Percentiles rank a stretch among this genome's conserved stretches.
These are phyloP conservation scores for Boletus rubescentipes DNA, from an alignment of 768 basidiomycete species.

Conservation along the genomic window DNA sequence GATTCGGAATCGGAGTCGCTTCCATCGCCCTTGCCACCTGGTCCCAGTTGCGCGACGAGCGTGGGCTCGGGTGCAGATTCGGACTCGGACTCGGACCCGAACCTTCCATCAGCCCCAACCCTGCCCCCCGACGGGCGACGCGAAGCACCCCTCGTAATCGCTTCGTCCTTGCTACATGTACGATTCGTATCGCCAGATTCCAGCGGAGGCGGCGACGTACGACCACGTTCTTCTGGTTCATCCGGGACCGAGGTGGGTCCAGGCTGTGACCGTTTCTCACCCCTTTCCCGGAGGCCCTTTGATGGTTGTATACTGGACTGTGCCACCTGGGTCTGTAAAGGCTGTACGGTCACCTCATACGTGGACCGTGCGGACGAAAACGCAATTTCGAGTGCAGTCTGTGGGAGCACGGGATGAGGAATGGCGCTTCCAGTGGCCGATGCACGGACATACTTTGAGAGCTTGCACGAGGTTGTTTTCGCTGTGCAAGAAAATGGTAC, in stretches of 20 bases:
- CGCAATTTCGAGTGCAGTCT: constrained; percentile 65
- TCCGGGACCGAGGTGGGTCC: not conserved
- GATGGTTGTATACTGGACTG: not conserved
- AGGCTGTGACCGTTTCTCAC: constrained; percentile 3
- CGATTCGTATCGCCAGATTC: not conserved
- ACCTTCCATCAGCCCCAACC: not conserved
- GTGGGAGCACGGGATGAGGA: not conserved
- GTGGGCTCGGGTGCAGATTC: constrained; percentile 20
- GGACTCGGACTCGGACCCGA: constrained; percentile 3
- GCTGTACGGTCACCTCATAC: constrained; percentile 48
- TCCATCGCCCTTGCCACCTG: not conserved
- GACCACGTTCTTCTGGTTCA: not conserved
- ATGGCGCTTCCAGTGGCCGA: too few species aligned
- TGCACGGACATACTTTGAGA: constrained; percentile 57
- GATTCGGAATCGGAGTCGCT: constrained; percentile 5
- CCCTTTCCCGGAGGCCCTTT: not conserved
- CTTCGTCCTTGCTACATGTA: not conserved
- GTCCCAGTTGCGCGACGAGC: constrained; percentile 9
- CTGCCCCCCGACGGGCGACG: constrained; percentile 1
- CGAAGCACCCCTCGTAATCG: constrained; percentile 10
- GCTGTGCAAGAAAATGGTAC: constrained; percentile 90
- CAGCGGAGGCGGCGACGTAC: not conserved
- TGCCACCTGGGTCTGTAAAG: constrained; percentile 17
- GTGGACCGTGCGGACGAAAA: constrained; percentile 76
- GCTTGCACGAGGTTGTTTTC: constrained; percentile 77